Evolutionary conservation across 2,329 filamentous ascomycete species (phyloP).

Genomic region (Penicillium olsonii): DNA sequence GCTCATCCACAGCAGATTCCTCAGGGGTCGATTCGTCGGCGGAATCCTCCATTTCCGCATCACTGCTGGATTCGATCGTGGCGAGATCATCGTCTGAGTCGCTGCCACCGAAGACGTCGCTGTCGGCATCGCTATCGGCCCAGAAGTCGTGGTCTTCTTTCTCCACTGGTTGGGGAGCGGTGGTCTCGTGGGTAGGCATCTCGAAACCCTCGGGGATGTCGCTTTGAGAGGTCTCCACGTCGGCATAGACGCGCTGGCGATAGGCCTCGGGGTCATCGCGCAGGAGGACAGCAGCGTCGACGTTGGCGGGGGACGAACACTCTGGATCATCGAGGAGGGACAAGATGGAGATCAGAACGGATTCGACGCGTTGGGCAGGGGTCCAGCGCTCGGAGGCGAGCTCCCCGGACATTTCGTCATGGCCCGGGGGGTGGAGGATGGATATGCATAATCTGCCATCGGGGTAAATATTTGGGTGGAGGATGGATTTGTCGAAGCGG

Average conservation of each 20-base stretch:
- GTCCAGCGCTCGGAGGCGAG: slow-evolving; percentile 89
- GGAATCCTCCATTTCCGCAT: slow-evolving; percentile 57
- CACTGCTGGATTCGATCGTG: slow-evolving; percentile 41
- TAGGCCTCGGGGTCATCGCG: slow-evolving; percentile 72
- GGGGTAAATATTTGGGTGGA: slow-evolving; percentile 90
- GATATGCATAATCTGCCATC: slow-evolving; percentile 94
- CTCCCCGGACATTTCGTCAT: slow-evolving; percentile 91
- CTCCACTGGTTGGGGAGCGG: slow-evolving; percentile 58
- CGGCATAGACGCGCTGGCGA: slow-evolving; percentile 66
- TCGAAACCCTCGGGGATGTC: slow-evolving; percentile 78
- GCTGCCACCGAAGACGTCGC: slow-evolving; percentile 76
- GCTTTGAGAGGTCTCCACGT: slow-evolving; percentile 71
- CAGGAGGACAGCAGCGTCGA: slow-evolving; percentile 85
- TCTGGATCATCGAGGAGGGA: slow-evolving; percentile 92
- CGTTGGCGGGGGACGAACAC: slow-evolving; percentile 89
- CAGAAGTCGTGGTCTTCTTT: slow-evolving; percentile 77
- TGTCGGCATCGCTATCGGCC: slow-evolving; percentile 70
- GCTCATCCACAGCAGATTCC: too few species aligned
- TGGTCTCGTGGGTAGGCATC: slow-evolving; percentile 75
- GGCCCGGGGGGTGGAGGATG: slow-evolving; percentile 88
- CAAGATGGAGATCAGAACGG: slow-evolving; percentile 87
- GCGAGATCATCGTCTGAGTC: slow-evolving; percentile 57
- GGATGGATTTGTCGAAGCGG: slow-evolving; percentile 76
- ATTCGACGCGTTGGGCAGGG: slow-evolving; percentile 90
- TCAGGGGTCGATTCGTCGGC: slow-evolving; percentile 13